Conservation (phyloP, 768 basidiomycete species). For the Sarcomyxa edulis region DNA sequence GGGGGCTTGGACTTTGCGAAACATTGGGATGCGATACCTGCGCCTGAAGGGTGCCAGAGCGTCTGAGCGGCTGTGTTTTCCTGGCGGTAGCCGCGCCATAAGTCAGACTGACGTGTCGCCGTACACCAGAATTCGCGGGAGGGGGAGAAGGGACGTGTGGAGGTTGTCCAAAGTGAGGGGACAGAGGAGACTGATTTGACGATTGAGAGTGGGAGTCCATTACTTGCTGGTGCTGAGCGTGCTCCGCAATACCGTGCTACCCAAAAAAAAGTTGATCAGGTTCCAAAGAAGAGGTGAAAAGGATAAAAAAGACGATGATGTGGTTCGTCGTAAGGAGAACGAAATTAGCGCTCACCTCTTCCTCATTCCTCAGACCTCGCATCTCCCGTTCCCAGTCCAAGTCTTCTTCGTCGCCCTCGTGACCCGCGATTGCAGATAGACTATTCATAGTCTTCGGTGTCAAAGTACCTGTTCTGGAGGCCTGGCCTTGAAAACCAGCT, state of each 20-base stretch:
- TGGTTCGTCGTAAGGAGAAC: too few species aligned
- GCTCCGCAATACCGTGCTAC: constrained; percentile 18
- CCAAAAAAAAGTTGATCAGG: constrained; percentile 16
- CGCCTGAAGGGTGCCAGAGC: constrained; percentile 72
- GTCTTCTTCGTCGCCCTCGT: constrained; percentile 85
- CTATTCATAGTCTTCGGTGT: constrained; percentile 78
- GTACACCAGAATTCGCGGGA: constrained; percentile 63
- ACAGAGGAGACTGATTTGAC: constrained; percentile 49
- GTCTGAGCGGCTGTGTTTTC: constrained; percentile 49
- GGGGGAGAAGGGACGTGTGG: constrained; percentile 63
- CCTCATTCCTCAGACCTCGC: constrained; percentile 50
- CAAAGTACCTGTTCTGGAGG: constrained; percentile 51
- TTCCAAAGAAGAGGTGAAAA: constrained; percentile 10
- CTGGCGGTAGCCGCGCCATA: constrained; percentile 56
- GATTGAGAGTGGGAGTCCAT: constrained; percentile 39
- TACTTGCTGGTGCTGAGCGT: constrained; percentile 38
- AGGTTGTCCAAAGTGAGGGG: constrained; percentile 51
- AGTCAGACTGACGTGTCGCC: constrained; percentile 77
- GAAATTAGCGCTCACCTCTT: constrained; percentile 46
- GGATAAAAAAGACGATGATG: constrained; percentile 8
- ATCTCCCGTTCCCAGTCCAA: constrained; percentile 84
- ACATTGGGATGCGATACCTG: constrained; percentile 17
- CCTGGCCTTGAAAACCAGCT: constrained; percentile 47
- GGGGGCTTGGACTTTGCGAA: constrained; percentile 9
- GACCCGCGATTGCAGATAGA: constrained; percentile 78